Evolutionary conservation across 148 eudicot genomes (phyloP), one percentile per base, ranked within the genome.

Genomic region (Hydrangea macrophylla): DNA sequence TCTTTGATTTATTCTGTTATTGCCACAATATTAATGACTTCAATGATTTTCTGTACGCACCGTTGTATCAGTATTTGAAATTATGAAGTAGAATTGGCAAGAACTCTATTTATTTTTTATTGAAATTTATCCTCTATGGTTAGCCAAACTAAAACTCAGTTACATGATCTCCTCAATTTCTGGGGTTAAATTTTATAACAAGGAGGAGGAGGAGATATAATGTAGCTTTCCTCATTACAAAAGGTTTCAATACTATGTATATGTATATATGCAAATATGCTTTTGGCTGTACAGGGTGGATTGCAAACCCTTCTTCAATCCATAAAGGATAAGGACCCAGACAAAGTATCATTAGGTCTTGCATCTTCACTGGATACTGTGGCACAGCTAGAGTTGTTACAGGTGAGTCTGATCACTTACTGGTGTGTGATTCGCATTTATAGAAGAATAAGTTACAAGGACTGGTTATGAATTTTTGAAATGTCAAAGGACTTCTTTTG

Each of bases 361-460:
- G 95, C 98, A 71, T 83, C 95, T 86, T 68, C 98, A 62, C 79
- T 93, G 33, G 98, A 93, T 73, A 85, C 82, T 31, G 75, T 93
- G 69, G 98, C 96, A 53, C 90, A 88, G 67, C 63, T 93, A 78
- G 96, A 93, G 79, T 67, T 93, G 78, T 73, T 93, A 74, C 96
- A 93, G 98, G 98, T 93, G 82, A n/a, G 63, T 39, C 32, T 42
- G 9, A 27, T n/a, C 39, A 11, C 24, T 11, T 40, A 48, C 53
- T 23, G 5, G 25, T 55, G 0, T 32, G 32, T 65, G 65, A 45
- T 79, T 58, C 72, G 13, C 6, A n/a, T 66, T 62, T 55, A 37
- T 44, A 28, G 60, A 15, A 40, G 12, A 54, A 54, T 71, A 51
- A 58, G 27, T 73, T 65, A 42, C 48, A 20, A 61, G 15, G 59